These are phyloP conservation scores for Candida incommunis DNA, from an alignment of 805 yeast species.

Conservation along the genomic window DNA sequence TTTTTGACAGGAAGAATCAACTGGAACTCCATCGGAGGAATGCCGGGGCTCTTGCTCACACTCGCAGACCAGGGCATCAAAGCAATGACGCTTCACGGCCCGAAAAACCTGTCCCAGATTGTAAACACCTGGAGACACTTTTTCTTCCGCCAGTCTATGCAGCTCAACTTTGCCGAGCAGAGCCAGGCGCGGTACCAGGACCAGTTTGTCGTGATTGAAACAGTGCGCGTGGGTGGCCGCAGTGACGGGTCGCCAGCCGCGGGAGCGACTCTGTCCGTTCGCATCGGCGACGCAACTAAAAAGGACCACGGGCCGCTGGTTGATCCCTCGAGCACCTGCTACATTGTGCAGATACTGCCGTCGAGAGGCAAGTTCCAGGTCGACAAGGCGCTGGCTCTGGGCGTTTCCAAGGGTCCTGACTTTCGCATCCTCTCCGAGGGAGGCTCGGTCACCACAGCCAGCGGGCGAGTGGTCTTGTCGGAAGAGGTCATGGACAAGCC, in stretches of 20 bases:
- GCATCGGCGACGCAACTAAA: not conserved
- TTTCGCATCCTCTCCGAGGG: conserved; percentile 52
- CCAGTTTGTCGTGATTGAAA: conserved; percentile 14
- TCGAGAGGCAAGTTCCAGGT: conserved; percentile 66
- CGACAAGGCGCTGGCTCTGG: conserved; percentile 48
- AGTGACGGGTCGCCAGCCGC: conserved; percentile 1
- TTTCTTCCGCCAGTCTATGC: conserved; percentile 53
- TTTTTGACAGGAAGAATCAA: conserved; percentile 66
- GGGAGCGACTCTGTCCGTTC: conserved; percentile 5
- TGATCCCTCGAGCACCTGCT: conserved; percentile 28
- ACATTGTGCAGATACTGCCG: conserved; percentile 51
- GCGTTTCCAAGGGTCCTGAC: conserved; percentile 50
- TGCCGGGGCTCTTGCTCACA: conserved; percentile 80
- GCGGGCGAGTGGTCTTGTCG: conserved; percentile 48
- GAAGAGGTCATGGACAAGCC: conserved; percentile 59
- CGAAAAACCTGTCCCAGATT: conserved; percentile 34
- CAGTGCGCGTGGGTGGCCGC: conserved; percentile 8
- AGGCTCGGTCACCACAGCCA: conserved; percentile 35
- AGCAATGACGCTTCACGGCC: conserved; percentile 21
- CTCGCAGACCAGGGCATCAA: conserved; percentile 55
- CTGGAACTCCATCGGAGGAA: conserved; percentile 80
- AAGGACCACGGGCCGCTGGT: not conserved
- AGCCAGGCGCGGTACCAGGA: conserved; percentile 20
- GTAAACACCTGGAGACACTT: conserved; percentile 78
- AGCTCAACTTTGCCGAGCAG: conserved; percentile 32